A percentile compares a stretch with the other conserved stretches of the same genome.
phyloP scores from a whole-genome alignment of 495 filamentous ascomycete species.

The Trichoderma reesei region DNA sequence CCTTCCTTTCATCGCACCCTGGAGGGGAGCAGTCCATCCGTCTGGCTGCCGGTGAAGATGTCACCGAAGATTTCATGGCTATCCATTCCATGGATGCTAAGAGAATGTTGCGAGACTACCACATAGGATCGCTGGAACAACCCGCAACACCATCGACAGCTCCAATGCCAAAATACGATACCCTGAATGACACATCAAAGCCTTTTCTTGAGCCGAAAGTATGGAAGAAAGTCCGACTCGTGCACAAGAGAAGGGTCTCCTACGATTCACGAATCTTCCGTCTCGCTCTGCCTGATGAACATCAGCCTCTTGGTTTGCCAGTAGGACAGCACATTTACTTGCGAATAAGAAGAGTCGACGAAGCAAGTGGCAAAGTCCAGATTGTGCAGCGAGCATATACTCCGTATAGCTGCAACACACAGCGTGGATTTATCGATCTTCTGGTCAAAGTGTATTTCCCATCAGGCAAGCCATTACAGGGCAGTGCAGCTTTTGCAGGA shows the following conservation, averaged over 20 bases:
- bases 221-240: conserved; percentile 64
- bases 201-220: conserved; percentile 59
- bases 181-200: conserved; percentile 27
- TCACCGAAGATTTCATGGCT: conserved; percentile 87
- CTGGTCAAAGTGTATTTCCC: conserved; percentile 78
- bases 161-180: conserved; percentile 15
- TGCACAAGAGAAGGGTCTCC: conserved; percentile 56
- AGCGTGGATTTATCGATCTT: conserved; percentile 57
- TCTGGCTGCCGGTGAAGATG: conserved; percentile 73
- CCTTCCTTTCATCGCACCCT: conserved; percentile 77
- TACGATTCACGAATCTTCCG: conserved; percentile 78
- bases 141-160: conserved; percentile 43
- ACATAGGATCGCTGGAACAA: conserved; percentile 69
- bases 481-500: conserved; percentile 27
- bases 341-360: conserved; percentile 57
- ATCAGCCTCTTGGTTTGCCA: conserved; percentile 69
- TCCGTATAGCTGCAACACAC: conserved; percentile 57
- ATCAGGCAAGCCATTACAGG: conserved; percentile 41
- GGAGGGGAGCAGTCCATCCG: conserved; percentile 85
- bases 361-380: conserved; percentile 38
- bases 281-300: conserved; percentile 64
- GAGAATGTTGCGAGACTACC: conserved; percentile 80
- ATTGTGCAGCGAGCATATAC: conserved; percentile 83
- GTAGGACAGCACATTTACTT: conserved; percentile 87
- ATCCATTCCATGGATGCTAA: conserved; percentile 79